Evolutionary conservation across 2,329 filamentous ascomycete species (phyloP).

Genomic region (Malbranchea zuffiana): DNA sequence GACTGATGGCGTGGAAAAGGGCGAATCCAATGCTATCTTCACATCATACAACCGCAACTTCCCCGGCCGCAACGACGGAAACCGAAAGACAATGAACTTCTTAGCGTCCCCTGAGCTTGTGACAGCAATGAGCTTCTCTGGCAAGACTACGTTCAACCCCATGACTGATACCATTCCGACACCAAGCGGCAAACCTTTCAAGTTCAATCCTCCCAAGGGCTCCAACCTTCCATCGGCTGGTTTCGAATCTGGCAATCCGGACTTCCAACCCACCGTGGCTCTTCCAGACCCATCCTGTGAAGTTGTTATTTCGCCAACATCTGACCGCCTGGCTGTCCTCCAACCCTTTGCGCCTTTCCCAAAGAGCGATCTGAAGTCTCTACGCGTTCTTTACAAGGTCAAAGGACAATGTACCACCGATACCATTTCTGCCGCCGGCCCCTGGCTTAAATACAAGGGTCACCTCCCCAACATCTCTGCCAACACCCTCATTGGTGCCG

Average conservation of each 20-base stretch:
- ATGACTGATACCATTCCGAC: constrained; percentile 76
- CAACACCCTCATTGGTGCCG: constrained; percentile 92
- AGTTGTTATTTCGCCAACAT: constrained; percentile 75
- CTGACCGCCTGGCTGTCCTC: constrained; percentile 77
- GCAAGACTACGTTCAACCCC: constrained; percentile 89
- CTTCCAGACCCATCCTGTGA: constrained; percentile 58
- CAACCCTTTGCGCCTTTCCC: constrained; percentile 87
- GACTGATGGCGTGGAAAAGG: constrained; percentile 73
- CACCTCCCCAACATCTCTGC: constrained; percentile 95
- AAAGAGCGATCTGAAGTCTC: constrained; percentile 56
- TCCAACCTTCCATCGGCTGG: constrained; percentile 55
- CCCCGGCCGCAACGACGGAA: constrained; percentile 91
- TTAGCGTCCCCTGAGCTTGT: constrained; percentile 93
- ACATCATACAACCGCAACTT: constrained; percentile 99
- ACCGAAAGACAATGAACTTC: constrained; percentile 97
- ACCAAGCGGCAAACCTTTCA: constrained; percentile 69
- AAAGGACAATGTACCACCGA: constrained; percentile 98
- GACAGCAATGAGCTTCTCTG: constrained; percentile 89
- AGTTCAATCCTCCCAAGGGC: constrained; percentile 64
- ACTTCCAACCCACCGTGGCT: constrained; percentile 62
- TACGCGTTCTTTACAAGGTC: constrained; percentile 89
- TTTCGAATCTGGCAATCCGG: constrained; percentile 67
- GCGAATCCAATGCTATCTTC: constrained; percentile 84
- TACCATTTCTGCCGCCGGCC: constrained; percentile 92
- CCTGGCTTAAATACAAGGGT: constrained; percentile 98